Evolutionary conservation across 805 yeast genomes (phyloP), one percentile per base, ranked within the genome.

Genomic region (Myxozyma udenii): DNA sequence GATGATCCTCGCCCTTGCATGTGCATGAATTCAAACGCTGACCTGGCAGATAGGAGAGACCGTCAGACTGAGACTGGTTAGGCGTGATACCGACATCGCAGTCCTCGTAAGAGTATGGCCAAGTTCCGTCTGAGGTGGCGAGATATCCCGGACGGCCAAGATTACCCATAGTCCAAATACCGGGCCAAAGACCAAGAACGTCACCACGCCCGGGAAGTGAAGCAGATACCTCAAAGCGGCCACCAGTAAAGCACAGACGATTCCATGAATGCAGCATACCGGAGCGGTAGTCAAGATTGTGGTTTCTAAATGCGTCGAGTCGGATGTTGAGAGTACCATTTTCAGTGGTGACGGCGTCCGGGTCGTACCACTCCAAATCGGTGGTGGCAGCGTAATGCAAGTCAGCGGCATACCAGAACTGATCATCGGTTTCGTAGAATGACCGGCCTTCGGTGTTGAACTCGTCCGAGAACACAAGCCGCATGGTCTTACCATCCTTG

Each of bases 71-170:
- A 4, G 95, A 84, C 72, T 90, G 97, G 68, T 90, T 90, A 14
- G 96, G 86, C 2, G 97, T 89, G 59, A 89, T 89, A 60, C 98
- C 98, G 2, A 90, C 89, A 72, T 90, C 96, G 70, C 97, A 90
- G 2, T 80, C 67, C 32, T 84, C 84, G 67, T 90, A 90, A 1
- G 91, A 75, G 64, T 89, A 90, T 3, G 98, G 97, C 98, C 98
- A 90, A 24, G 86, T 84, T 53, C 97, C 97, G 23, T 90, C 95
- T 2, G 96, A 81, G 2, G 91, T 75, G 4, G 95, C 87, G 72
- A 80, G 70, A 65, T 80, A 90, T 9, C 98, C 98, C 0, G 97
- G 95, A 62, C 97, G 80, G 24, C 85, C 98, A 59, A 90, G 74
- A 64, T 90, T 90, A 41, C 97, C 97, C 81, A 90, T 75, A 3